phyloP scores from a whole-genome alignment of 192 early-diverging fungal species.

The Backusella australiensis region DNA sequence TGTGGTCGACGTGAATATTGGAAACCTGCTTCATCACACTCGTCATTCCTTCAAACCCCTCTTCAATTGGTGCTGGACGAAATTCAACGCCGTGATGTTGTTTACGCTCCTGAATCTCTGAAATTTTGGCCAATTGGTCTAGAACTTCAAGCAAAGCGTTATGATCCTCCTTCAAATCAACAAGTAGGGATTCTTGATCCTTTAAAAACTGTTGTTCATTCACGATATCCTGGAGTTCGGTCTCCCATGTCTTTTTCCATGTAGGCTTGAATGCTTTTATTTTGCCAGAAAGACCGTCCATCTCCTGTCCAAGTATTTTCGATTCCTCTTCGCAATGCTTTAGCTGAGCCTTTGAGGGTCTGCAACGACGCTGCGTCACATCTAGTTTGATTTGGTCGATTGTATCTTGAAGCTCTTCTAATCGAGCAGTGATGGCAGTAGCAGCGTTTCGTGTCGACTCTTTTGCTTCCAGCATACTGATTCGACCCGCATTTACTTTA shows the following conservation, averaged over 20 bases:
- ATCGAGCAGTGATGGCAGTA: slow-evolving; percentile 16
- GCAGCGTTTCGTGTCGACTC: slow-evolving; percentile 5
- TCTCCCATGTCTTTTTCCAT: slow-evolving; percentile 82
- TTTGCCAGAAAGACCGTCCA: slow-evolving; percentile 44
- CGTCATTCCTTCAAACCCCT: slow-evolving; percentile 56
- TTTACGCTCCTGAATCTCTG: slow-evolving; percentile 48
- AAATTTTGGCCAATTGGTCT: slow-evolving; percentile 54
- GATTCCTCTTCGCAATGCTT: slow-evolving; percentile 48
- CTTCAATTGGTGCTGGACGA: slow-evolving; percentile 37
- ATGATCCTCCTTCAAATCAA: slow-evolving; percentile 61
- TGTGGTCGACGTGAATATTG: slow-evolving; percentile 60
- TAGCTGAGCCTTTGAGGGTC: slow-evolving; percentile 52
- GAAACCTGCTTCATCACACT: slow-evolving; percentile 65
- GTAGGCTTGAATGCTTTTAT: slow-evolving; percentile 58
- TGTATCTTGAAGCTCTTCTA: slow-evolving; percentile 64
- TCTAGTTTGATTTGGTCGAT: slow-evolving; percentile 72
- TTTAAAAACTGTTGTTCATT: slow-evolving; percentile 75
- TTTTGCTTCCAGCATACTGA: neutral
- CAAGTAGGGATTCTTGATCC: slow-evolving; percentile 66
- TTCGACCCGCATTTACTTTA: neutral
- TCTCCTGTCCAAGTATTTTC: slow-evolving; percentile 39
- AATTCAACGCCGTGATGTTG: neutral
- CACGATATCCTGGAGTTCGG: slow-evolving; percentile 72
- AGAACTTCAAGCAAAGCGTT: slow-evolving; percentile 52
- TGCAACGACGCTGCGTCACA: slow-evolving; percentile 62